A percentile compares a stretch with the other conserved stretches of the same genome.
Conservation (phyloP, 129 eudicot species). For the Flaveria linearis region DNA sequence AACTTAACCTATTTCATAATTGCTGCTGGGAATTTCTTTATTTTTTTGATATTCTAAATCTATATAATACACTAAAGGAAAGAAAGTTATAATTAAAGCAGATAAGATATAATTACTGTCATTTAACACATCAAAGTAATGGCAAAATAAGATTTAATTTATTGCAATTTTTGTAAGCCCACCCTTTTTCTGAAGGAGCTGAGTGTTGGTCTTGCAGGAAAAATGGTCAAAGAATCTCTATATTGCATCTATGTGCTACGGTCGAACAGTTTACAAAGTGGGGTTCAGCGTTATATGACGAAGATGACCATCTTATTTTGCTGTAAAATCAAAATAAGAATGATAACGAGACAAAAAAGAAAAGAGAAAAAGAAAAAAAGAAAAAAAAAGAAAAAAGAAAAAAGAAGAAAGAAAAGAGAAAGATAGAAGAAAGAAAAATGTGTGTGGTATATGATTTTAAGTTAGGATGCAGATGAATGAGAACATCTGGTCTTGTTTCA, state of each 20-base stretch:
- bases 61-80: too few relatives aligned
- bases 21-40: too few relatives aligned
- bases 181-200: not conserved
- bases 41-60: too few relatives aligned
- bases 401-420: not conserved
- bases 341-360: not conserved
- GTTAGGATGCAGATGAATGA: constrained; percentile 31
- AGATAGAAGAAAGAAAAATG: constrained; percentile 28
- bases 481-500: constrained; percentile 32
- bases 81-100: too few relatives aligned
- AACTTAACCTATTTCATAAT: too few relatives aligned
- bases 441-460: constrained; percentile 33
- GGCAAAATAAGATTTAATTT: too few relatives aligned
- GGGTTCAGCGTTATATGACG: not conserved
- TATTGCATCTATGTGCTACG: constrained; percentile 62
- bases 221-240: constrained; percentile 64
- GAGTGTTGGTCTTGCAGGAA: constrained; percentile 40
- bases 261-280: constrained; percentile 40
- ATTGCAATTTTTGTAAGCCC: too few relatives aligned
- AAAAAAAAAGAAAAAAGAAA: not conserved
- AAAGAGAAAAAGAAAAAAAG: too few relatives aligned
- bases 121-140: too few relatives aligned
- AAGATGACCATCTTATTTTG: constrained; percentile 23
- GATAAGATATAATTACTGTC: too few relatives aligned
- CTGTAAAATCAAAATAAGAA: constrained; percentile 33